phyloP scores from a whole-genome alignment of 2,329 filamentous ascomycete species.

The Penicillium sumatraense region DNA sequence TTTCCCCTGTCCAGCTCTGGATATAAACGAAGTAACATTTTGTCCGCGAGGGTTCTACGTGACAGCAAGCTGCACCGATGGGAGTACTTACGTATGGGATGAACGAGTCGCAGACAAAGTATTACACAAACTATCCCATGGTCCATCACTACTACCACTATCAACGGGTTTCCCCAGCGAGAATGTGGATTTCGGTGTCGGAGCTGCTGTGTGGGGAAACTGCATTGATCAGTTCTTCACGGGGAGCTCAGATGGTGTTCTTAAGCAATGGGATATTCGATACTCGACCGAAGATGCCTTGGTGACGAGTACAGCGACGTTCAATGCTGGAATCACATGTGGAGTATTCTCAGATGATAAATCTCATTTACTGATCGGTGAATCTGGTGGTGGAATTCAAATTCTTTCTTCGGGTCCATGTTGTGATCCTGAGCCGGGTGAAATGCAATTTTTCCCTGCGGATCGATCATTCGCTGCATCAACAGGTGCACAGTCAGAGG shows the following conservation, averaged over 20 bases:
- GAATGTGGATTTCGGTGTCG: conserved; percentile 60
- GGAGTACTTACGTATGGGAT: conserved; percentile 66
- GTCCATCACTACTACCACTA: conserved; percentile 52
- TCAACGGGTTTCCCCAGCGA: conserved; percentile 49
- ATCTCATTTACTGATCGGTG: conserved; percentile 61
- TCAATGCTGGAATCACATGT: conserved; percentile 61
- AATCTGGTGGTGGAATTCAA: conserved; percentile 61
- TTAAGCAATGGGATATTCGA: conserved; percentile 65
- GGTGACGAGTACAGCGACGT: conserved; percentile 53
- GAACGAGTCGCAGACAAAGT: conserved; percentile 47
- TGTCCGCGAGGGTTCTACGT: conserved; percentile 55
- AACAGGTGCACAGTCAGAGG: too few species aligned
- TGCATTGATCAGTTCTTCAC: conserved; percentile 59
- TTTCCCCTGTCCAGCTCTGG: conserved; percentile 61
- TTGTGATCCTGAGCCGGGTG: conserved; percentile 20
- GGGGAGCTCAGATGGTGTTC: conserved; percentile 63
- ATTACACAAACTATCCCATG: conserved; percentile 58
- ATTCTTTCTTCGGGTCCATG: conserved; percentile 49
- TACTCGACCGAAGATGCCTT: conserved; percentile 56
- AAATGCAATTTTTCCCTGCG: conserved; percentile 16
- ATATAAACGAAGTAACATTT: conserved; percentile 65
- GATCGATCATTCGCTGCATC: too few species aligned
- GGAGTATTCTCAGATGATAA: conserved; percentile 62
- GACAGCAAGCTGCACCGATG: conserved; percentile 64
- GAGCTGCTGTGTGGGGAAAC: conserved; percentile 62